phyloP scores from a whole-genome alignment of 805 yeast species.

The Wickerhamomyces queroliae region DNA sequence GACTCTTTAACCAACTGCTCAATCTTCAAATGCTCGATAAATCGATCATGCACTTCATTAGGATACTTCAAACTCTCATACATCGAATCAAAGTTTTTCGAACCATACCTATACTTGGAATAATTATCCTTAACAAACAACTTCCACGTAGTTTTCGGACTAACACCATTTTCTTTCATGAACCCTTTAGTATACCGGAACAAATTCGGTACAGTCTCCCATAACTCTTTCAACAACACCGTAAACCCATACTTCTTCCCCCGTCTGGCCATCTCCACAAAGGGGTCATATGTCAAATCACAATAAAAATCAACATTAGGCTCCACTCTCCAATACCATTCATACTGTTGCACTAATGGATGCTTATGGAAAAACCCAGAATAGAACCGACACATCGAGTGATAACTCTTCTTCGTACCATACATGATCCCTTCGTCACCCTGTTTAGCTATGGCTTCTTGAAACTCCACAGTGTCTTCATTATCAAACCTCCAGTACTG shows the following conservation, averaged over 20 bases:
- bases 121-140: constrained; percentile 42
- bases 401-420: constrained; percentile 78
- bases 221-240: constrained; percentile 69
- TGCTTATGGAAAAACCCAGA: constrained; percentile 81
- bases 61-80: constrained; percentile 22
- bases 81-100: constrained; percentile 22
- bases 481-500: constrained; percentile 62
- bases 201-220: constrained; percentile 76
- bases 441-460: constrained; percentile 61
- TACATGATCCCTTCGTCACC: constrained; percentile 83
- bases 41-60: constrained; percentile 18
- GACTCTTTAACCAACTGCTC: constrained; percentile 12
- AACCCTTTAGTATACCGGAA: constrained; percentile 69
- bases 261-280: constrained; percentile 63
- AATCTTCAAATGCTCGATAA: constrained; percentile 25
- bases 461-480: constrained; percentile 23
- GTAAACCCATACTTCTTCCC: constrained; percentile 84
- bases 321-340: constrained; percentile 97
- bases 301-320: constrained; percentile 89
- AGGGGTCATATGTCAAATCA: constrained; percentile 90
- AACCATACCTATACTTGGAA: constrained; percentile 27
- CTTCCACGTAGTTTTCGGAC: constrained; percentile 64
- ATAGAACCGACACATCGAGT: constrained; percentile 93
- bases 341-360: constrained; percentile 59
- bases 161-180: constrained; percentile 40